Base-by-base conservation (phyloP, 352 stramenopile species). In the Phytopythium sindhum region DNA sequence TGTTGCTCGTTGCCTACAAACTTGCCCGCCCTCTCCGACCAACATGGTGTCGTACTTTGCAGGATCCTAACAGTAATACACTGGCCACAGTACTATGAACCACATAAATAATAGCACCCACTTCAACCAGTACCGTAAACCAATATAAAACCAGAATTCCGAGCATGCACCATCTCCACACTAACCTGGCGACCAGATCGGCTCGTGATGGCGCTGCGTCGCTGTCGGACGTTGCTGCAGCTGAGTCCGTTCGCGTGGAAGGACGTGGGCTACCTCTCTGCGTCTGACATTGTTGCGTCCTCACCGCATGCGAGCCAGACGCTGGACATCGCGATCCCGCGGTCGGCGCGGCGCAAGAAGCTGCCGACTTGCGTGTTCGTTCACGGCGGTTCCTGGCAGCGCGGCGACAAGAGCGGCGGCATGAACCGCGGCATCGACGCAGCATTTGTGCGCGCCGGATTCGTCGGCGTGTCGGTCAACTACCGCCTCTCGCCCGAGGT, bases 321-420 rank as follows among this genome's bases (percentile, higher is more conserved):
- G 28, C 61, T 95, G 74, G 82, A 95, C 58, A 85, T 95, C 39
- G 72, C 84, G 3, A 77, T 89, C 3, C 84, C 86, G 28, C 72
- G 57, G 3, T 59, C 57, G 28, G 64, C 65, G 15, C 64, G 64
- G 15, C 67, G 68, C 4, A 47, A 67, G 23, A 81, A 77, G 45
- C 67, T 88, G 8, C 80, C 83, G 3, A 87, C 85, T 0, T 91
- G 82, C 55, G 75, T 96, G 52, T 96, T 94, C 58, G 74, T 96
- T 4, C 87, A 96, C 56, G 87, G 87, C 29, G 87, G 87, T 24
- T 89, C 87, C 15, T 96, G 87, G 87, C 85, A 94, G 64, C 82
- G 85, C 7, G 87, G 87, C 14, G 85, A 93, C 70, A 96, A 96
- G 60, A 75, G 61, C n/a, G 82, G 74, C 4, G 60, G 66, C 1